phyloP scores from a whole-genome alignment of 345 rosid species.

The Eucalyptus erythrocorys region DNA sequence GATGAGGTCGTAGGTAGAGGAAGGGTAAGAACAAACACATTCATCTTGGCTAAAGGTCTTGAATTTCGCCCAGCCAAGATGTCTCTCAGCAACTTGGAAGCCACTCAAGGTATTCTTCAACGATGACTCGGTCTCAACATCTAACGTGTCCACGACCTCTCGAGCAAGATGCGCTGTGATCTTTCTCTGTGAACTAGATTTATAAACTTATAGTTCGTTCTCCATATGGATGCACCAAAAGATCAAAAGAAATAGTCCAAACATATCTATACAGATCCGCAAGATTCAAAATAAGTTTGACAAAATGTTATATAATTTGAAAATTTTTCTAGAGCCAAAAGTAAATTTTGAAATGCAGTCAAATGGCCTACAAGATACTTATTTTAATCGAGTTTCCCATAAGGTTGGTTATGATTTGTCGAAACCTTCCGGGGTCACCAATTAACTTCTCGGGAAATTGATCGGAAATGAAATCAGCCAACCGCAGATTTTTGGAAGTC shows the following conservation, averaged over 20 bases:
- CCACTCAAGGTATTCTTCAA: conserved; percentile 67
- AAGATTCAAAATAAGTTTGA: neutral
- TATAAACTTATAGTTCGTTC: neutral
- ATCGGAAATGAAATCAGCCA: conserved; percentile 85
- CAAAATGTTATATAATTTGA: neutral
- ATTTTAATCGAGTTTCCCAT: conserved; percentile 98
- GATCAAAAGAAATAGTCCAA: neutral
- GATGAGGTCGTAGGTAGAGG: conserved; percentile 14
- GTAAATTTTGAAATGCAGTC: neutral
- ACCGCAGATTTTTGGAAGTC: conserved; percentile 23
- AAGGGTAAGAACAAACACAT: conserved; percentile 13
- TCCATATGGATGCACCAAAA: neutral
- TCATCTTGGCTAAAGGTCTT: conserved; percentile 42
- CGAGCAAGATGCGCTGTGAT: conserved; percentile 81
- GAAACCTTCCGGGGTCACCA: conserved; percentile 92
- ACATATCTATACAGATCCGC: neutral
- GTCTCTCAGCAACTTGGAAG: conserved; percentile 68
- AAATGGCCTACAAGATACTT: conserved; percentile 5
- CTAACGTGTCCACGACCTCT: conserved; percentile 45
- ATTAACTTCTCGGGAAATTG: conserved; percentile 72
- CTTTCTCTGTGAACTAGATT: conserved; percentile 79
- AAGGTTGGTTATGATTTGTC: conserved; percentile 89
- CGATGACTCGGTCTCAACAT: conserved; percentile 38
- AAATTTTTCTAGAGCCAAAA: neutral
- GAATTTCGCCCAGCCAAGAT: conserved; percentile 63